phyloP scores from a whole-genome alignment of 1,139 yeast genomes.

The Wickerhamiella infanticola region DNA sequence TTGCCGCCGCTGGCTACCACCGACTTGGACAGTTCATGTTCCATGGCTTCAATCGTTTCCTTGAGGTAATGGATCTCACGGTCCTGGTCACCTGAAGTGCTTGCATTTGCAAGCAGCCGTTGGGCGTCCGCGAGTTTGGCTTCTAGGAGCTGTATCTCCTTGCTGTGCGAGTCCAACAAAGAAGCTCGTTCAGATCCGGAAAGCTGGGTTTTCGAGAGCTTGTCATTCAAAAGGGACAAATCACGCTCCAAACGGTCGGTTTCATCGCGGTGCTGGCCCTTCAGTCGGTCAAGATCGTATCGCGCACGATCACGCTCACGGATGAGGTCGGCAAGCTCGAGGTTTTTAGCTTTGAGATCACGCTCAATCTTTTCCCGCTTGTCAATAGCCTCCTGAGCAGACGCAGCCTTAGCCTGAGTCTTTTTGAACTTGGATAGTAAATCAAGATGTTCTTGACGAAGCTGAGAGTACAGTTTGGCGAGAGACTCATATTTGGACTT shows the following conservation, averaged over 20 bases:
- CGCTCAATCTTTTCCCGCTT: constrained; percentile 72
- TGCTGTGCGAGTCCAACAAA: constrained; percentile 45
- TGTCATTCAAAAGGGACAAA: constrained; percentile 44
- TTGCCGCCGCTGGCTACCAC: constrained; percentile 37
- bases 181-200: constrained; percentile 53
- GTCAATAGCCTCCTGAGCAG: constrained; percentile 84
- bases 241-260: constrained; percentile 54
- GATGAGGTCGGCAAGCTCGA: constrained; percentile 77
- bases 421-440: constrained; percentile 67
- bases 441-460: constrained; percentile 82
- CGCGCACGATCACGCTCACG: constrained; percentile 85
- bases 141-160: constrained; percentile 49
- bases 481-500: constrained; percentile 75
- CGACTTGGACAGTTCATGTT: constrained; percentile 48
- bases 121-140: constrained; percentile 49
- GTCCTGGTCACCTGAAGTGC: constrained; percentile 37
- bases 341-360: constrained; percentile 70
- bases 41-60: constrained; percentile 44
- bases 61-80: constrained; percentile 68
- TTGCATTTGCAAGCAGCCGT: constrained; percentile 24
- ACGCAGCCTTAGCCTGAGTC: constrained; percentile 75
- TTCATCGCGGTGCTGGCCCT: constrained; percentile 51
- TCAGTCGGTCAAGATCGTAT: constrained; percentile 59
- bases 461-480: constrained; percentile 79
- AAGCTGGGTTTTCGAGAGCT: constrained; percentile 25